phyloP scores from a whole-genome alignment of 2,329 filamentous ascomycete genomes.

The Fusarium fujikuroi region DNA sequence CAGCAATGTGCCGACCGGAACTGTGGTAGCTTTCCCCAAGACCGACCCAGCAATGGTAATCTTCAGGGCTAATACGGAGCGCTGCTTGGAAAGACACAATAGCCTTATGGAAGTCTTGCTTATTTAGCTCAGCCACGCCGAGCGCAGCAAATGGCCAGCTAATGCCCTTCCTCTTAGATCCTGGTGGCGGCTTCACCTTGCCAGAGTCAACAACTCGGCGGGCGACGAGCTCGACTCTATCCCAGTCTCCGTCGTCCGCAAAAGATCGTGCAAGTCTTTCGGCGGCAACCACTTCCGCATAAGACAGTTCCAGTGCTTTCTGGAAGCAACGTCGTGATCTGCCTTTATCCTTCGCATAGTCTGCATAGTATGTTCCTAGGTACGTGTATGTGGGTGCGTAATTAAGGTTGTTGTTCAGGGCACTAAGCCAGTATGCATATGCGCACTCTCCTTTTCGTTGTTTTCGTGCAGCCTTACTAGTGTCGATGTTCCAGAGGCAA shows the following conservation, averaged over 20 bases:
- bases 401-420: constrained; percentile 86
- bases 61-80: constrained; percentile 81
- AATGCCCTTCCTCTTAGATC: constrained; percentile 90
- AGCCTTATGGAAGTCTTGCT: constrained; percentile 87
- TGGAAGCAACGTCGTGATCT: constrained; percentile 93
- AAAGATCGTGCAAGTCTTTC: constrained; percentile 88
- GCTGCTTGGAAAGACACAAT: constrained; percentile 94
- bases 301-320: constrained; percentile 92
- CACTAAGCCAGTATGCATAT: constrained; percentile 83
- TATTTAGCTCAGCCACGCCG: constrained; percentile 93
- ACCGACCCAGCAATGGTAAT: constrained; percentile 97
- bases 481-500: constrained; percentile 86
- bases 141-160: constrained; percentile 97
- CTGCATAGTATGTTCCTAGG: constrained; percentile 88
- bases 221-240: constrained; percentile 91
- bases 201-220: constrained; percentile 95
- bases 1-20: constrained; percentile 92
- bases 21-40: constrained; percentile 98
- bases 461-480: constrained; percentile 78
- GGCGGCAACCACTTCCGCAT: constrained; percentile 86
- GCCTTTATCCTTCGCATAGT: constrained; percentile 88
- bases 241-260: constrained; percentile 93
- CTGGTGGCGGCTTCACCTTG: constrained; percentile 87
- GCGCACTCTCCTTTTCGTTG: constrained; percentile 76
- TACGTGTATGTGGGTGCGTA: constrained; percentile 92